phyloP scores from a whole-genome alignment of 805 yeast species.

The Wickerhamiella kazuoi region DNA sequence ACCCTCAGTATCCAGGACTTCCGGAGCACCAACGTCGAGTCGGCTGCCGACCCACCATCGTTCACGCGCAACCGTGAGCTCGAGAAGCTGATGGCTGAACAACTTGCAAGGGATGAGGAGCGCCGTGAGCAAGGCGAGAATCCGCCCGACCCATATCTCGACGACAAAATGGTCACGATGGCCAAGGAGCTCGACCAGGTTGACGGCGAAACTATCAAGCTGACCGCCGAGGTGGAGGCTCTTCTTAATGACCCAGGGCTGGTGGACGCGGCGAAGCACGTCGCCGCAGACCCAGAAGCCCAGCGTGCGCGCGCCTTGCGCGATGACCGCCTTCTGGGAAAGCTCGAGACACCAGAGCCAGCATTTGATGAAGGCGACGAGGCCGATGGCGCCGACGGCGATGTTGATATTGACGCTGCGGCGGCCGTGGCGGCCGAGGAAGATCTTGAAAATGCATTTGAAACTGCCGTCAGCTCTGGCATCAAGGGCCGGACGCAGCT shows the following conservation, averaged over 20 bases:
- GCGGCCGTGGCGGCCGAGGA: conserved; percentile 5
- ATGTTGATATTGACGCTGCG: conserved; percentile 6
- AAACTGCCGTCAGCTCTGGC: background rate
- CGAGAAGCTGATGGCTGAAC: conserved; percentile 21
- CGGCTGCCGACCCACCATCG: conserved; percentile 64
- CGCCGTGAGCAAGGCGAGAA: conserved; percentile 12
- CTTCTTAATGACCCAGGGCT: conserved; percentile 14
- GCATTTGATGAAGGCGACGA: background rate
- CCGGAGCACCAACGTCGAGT: conserved; percentile 31
- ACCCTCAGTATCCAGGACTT: conserved; percentile 55
- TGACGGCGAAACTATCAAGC: conserved; percentile 17
- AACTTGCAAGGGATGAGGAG: conserved; percentile 8
- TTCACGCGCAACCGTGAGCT: conserved; percentile 41
- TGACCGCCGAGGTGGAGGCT: conserved; percentile 16
- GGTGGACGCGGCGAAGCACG: conserved; percentile 9
- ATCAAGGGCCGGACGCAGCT: conserved; percentile 13
- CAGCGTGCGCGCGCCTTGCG: background rate
- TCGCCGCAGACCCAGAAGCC: conserved; percentile 5
- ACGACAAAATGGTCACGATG: conserved; percentile 12
- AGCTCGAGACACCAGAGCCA: background rate
- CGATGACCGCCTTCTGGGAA: too few relatives aligned
- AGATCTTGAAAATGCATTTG: conserved; percentile 1
- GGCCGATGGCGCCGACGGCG: conserved; percentile 5
- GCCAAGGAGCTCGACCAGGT: conserved; percentile 14
- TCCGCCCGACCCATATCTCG: conserved; percentile 14